Conservation (phyloP, 176 grass and related monocot genomes). For the Melocanna baccifera region DNA sequence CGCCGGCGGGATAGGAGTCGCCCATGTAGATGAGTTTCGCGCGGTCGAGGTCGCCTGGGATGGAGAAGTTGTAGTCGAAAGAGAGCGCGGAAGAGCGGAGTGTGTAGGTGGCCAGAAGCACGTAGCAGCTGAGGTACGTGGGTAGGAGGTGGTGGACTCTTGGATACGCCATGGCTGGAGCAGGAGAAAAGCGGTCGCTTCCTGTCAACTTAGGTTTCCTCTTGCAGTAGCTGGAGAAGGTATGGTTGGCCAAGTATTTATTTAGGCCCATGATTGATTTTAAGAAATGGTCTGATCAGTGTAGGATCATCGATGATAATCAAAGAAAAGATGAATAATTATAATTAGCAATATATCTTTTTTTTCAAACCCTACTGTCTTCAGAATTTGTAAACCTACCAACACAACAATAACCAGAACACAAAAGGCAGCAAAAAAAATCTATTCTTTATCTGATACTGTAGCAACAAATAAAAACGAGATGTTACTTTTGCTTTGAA, state of each 20-base stretch:
- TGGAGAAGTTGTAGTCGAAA: slow-evolving; percentile 20
- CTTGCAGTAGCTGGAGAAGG: neutral
- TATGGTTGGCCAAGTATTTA: neutral
- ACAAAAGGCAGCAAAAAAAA: no score
- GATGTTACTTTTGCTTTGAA: no score
- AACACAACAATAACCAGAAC: no score
- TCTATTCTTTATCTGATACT: no score
- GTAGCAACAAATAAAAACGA: no score
- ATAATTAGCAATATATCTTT: no score
- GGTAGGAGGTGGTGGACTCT: neutral
- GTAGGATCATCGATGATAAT: no score
- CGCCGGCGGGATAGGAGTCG: neutral
- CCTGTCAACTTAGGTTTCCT: neutral
- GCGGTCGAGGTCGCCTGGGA: neutral
- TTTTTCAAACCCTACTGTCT: no score
- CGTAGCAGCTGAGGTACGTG: neutral
- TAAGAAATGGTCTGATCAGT: no score
- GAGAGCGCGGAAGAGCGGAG: neutral
- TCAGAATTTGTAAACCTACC: no score
- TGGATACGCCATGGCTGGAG: slow-evolving; percentile 4
- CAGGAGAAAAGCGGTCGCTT: neutral
- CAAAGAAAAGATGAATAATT: no score
- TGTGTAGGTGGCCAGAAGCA: neutral
- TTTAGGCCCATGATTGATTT: neutral
- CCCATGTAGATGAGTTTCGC: neutral